Conservation (phyloP, 352 stramenopile genomes). For the Phytophthora citricola region DNA sequence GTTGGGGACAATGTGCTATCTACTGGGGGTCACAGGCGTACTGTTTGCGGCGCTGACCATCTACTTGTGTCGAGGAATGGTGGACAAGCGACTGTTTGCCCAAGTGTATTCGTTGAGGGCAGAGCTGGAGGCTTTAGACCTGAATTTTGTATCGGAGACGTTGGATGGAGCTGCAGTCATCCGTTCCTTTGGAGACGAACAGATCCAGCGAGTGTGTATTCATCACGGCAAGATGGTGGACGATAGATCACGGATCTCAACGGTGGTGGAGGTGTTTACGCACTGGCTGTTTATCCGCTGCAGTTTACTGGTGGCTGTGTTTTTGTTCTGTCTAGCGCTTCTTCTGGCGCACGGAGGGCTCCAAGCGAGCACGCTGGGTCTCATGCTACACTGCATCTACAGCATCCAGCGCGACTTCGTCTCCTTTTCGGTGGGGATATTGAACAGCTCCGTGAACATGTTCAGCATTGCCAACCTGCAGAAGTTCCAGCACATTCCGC, state of each 20-base stretch:
- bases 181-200: slow-evolving; percentile 41
- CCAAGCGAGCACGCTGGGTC: slow-evolving; percentile 32
- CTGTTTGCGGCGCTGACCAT: slow-evolving; percentile 32
- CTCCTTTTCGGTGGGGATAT: slow-evolving; percentile 39
- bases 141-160: slow-evolving; percentile 51
- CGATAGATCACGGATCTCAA: slow-evolving; percentile 37
- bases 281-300: slow-evolving; percentile 47
- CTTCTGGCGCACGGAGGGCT: slow-evolving; percentile 36
- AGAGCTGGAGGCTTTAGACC: slow-evolving; percentile 32
- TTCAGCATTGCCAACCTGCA: slow-evolving; percentile 45
- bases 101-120: slow-evolving; percentile 43
- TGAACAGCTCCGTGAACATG: slow-evolving; percentile 46
- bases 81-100: slow-evolving; percentile 43
- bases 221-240: slow-evolving; percentile 46
- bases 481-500: slow-evolving; percentile 70
- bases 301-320: slow-evolving; percentile 39
- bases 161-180: slow-evolving; percentile 48
- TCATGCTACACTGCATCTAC: slow-evolving; percentile 48
- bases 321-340: slow-evolving; percentile 43
- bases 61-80: slow-evolving; percentile 39
- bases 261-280: slow-evolving; percentile 38
- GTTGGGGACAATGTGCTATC: slow-evolving; percentile 42
- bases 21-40: slow-evolving; percentile 32
- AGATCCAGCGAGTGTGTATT: slow-evolving; percentile 35
- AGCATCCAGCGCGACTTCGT: slow-evolving; percentile 44